Percentiles rank a stretch among this genome's conserved stretches.
phyloP scores from a whole-genome alignment of 176 grass and related monocot species.

The Oryza nivara region DNA sequence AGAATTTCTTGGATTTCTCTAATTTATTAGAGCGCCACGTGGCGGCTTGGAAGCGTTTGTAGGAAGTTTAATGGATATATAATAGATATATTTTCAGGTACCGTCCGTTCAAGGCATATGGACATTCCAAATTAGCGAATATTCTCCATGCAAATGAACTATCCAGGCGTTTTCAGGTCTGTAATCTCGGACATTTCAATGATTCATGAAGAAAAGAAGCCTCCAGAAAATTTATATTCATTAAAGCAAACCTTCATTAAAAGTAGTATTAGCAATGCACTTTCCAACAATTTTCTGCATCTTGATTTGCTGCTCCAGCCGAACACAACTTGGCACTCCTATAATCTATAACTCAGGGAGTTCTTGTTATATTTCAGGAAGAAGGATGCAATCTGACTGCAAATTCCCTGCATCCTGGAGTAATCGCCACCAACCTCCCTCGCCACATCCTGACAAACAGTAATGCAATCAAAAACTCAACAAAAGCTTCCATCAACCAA shows the following conservation, averaged over 20 bases:
- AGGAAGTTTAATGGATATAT: too few species aligned
- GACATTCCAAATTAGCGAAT: slow-evolving; percentile 76
- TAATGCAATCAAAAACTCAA: slow-evolving; percentile 18
- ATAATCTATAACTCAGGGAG: background rate
- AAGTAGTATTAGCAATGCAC: background rate
- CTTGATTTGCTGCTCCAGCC: background rate
- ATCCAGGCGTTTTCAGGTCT: slow-evolving; percentile 59
- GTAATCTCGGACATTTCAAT: background rate
- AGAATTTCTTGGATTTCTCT: too few species aligned
- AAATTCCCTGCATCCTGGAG: slow-evolving; percentile 61
- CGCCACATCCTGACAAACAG: slow-evolving; percentile 38
- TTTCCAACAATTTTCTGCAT: too few species aligned
- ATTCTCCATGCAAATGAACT: slow-evolving; percentile 83
- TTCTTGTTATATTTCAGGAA: slow-evolving; percentile 37
- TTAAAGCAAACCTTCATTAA: background rate
- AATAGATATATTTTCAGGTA: slow-evolving; percentile 47
- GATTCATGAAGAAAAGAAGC: background rate
- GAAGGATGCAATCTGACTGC: slow-evolving; percentile 51
- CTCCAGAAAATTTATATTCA: background rate
- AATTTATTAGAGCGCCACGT: too few species aligned
- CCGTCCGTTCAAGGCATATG: slow-evolving; percentile 41
- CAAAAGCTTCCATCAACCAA: background rate
- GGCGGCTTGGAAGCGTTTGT: too few species aligned
- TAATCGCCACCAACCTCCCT: slow-evolving; percentile 40
- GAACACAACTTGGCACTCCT: background rate